Conservation (phyloP, 108 stramenopile genomes). For the Skeletonema menzelii region DNA sequence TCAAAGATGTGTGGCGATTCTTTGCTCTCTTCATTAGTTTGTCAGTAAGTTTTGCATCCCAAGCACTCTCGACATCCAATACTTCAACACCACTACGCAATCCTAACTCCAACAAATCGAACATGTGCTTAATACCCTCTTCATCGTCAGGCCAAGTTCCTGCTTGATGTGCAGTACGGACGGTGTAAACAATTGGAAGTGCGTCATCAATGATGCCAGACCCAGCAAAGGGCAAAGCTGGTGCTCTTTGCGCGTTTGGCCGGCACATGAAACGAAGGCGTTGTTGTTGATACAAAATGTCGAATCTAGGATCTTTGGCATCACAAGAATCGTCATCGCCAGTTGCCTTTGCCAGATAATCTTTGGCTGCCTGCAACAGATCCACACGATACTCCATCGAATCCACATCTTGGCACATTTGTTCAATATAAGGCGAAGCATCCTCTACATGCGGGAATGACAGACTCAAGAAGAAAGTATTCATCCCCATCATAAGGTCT, state of each 20-base stretch:
- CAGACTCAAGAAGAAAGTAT: constrained; percentile 84
- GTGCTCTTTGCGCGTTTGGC: constrained; percentile 63
- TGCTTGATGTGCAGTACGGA: constrained; percentile 90
- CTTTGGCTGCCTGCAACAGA: constrained; percentile 55
- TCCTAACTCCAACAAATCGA: constrained; percentile 78
- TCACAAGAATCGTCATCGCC: not conserved
- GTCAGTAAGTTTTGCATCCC: constrained; percentile 70
- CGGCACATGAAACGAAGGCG: constrained; percentile 69
- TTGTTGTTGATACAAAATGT: constrained; percentile 80
- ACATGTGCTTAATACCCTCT: constrained; percentile 80
- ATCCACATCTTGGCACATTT: constrained; percentile 89
- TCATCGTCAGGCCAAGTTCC: constrained; percentile 94
- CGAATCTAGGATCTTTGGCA: constrained; percentile 68
- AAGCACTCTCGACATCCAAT: constrained; percentile 94
- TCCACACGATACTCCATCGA: constrained; percentile 93
- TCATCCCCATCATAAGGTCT: constrained; percentile 78
- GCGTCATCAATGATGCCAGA: constrained; percentile 71
- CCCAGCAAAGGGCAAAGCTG: constrained; percentile 69
- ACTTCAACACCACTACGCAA: constrained; percentile 93
- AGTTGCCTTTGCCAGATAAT: constrained; percentile 18
- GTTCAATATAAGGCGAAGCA: constrained; percentile 77
- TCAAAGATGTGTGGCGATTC: constrained; percentile 75
- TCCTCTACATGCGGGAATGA: constrained; percentile 77
- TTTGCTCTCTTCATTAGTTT: constrained; percentile 58
- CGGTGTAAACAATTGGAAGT: constrained; percentile 95